These are phyloP conservation scores for Scytalidium sp. DNA, from an alignment of 2,329 filamentous ascomycete genomes.

Conservation along the genomic window DNA sequence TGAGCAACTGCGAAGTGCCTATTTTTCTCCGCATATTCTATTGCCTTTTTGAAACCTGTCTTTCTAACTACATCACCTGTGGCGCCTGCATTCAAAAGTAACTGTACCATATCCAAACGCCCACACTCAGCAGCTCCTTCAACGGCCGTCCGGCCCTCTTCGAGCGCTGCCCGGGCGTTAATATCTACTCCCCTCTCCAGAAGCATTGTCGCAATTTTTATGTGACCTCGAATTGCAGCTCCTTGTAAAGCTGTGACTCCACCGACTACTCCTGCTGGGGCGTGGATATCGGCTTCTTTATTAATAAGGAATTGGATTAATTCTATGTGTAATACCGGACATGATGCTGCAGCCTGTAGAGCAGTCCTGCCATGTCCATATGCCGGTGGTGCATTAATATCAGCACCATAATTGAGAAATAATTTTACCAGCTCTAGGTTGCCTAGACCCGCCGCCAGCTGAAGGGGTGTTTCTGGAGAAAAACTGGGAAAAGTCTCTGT, in stretches of 20 bases:
- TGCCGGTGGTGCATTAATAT: conserved; percentile 8
- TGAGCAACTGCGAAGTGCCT: conserved; percentile 29
- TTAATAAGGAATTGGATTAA: conserved; percentile 3
- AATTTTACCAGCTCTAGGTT: neutral
- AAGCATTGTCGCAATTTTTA: neutral
- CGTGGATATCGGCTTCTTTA: conserved; percentile 3
- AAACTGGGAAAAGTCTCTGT: neutral
- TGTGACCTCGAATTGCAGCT: conserved; percentile 6
- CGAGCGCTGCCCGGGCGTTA: conserved; percentile 15
- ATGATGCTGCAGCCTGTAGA: conserved; percentile 1
- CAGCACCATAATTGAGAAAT: conserved; percentile 9
- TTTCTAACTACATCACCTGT: neutral
- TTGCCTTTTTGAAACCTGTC: conserved; percentile 4
- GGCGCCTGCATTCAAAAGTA: conserved; percentile 23
- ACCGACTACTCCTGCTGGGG: neutral
- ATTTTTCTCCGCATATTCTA: conserved; percentile 5
- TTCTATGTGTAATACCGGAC: neutral
- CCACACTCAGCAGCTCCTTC: conserved; percentile 29
- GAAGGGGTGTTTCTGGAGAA: neutral
- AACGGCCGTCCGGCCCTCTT: conserved; percentile 25
- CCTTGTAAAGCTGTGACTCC: conserved; percentile 5
- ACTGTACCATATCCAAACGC: conserved; percentile 25
- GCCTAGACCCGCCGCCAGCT: conserved; percentile 3
- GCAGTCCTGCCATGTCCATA: neutral
- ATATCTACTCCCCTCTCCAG: conserved; percentile 8